Evolutionary conservation across 2,329 filamentous ascomycete genomes (phyloP).

Genomic region (Colletotrichum sp.): DNA sequence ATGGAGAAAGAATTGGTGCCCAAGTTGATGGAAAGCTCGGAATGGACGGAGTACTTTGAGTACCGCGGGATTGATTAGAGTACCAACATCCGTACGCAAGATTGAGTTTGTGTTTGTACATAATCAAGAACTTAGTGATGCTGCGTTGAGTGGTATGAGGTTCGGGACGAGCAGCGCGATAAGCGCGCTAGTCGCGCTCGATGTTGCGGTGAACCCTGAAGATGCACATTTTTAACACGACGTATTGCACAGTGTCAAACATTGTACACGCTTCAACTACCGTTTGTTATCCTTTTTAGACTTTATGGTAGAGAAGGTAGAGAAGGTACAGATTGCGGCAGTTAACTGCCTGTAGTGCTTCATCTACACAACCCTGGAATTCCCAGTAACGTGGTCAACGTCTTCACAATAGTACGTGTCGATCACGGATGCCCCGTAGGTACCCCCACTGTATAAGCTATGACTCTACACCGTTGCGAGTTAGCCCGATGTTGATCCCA

Average conservation of each 20-base stretch:
- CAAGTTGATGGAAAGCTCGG: neutral
- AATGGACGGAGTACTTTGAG: neutral
- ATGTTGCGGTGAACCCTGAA: neutral
- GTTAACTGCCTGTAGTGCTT: neutral
- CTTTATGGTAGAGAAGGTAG: neutral
- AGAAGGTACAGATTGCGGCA: neutral
- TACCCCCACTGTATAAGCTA: neutral
- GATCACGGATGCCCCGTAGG: neutral
- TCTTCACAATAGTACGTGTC: neutral
- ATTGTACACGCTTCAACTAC: neutral
- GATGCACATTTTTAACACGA: neutral
- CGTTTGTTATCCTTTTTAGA: neutral
- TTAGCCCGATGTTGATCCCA: neutral
- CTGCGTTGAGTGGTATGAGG: neutral
- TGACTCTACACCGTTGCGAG: neutral
- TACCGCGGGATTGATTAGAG: neutral
- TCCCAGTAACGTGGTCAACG: neutral
- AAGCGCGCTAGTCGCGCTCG: neutral
- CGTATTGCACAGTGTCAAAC: no score
- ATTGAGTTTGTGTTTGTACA: neutral
- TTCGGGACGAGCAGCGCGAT: neutral
- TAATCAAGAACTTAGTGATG: neutral
- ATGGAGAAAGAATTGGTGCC: neutral
- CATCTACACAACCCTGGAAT: neutral
- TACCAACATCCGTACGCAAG: neutral